Percentiles rank a stretch among this genome's conserved stretches.
phyloP scores from a whole-genome alignment of 2,329 filamentous ascomycete genomes.

The Mariannaea elegans region DNA sequence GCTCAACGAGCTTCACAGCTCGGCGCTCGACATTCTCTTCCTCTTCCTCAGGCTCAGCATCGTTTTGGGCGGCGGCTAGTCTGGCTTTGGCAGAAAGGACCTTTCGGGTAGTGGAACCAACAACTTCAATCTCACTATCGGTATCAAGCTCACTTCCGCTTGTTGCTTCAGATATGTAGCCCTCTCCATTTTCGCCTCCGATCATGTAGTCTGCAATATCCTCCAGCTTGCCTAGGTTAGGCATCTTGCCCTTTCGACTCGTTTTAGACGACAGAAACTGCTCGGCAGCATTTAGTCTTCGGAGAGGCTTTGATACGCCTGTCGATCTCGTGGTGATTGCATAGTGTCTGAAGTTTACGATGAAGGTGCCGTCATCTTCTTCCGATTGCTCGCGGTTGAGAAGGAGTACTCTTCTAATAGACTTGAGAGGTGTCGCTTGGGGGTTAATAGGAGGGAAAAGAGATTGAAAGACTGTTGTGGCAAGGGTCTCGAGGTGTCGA shows the following conservation, averaged over 20 bases:
- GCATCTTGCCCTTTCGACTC: conserved; percentile 74
- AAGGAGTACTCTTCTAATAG: conserved; percentile 91
- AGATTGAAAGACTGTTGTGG: conserved; percentile 94
- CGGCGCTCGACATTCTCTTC: conserved; percentile 77
- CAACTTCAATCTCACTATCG: conserved; percentile 93
- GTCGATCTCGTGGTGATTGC: conserved; percentile 91
- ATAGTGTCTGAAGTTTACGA: conserved; percentile 91
- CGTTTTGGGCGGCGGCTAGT: conserved; percentile 49
- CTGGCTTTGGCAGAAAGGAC: conserved; percentile 65
- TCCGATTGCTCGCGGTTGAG: conserved; percentile 79
- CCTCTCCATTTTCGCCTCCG: conserved; percentile 75
- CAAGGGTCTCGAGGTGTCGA: conserved; percentile 90
- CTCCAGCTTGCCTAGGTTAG: conserved; percentile 88
- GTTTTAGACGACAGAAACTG: conserved; percentile 72
- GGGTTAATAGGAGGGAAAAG: conserved; percentile 96
- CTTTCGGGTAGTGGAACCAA: conserved; percentile 69
- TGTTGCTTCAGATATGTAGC: conserved; percentile 85
- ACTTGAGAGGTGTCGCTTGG: conserved; percentile 85
- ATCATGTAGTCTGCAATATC: conserved; percentile 97
- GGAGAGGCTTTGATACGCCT: conserved; percentile 83
- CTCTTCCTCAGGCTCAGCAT: conserved; percentile 56
- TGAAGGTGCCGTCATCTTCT: conserved; percentile 74
- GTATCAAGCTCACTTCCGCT: conserved; percentile 94
- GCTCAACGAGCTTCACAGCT: conserved; percentile 89
- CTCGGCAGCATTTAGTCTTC: conserved; percentile 86